These are phyloP conservation scores for Melocanna baccifera DNA, from an alignment of 176 grass and related monocot species.

Conservation along the genomic window DNA sequence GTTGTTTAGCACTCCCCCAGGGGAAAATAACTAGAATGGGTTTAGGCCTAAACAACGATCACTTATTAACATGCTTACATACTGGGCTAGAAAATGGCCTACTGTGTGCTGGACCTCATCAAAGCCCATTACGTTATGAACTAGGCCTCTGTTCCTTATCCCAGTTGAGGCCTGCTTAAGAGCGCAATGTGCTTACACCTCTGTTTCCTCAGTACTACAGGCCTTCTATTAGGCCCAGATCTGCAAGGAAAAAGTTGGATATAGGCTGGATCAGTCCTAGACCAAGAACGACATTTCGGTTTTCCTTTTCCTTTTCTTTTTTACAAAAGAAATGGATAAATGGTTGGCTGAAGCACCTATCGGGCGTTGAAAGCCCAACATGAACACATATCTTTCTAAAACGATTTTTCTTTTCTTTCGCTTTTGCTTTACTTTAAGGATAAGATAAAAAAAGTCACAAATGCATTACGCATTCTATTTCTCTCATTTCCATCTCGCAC, in stretches of 20 bases:
- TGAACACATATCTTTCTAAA: too few relatives aligned
- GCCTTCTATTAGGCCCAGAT: background rate
- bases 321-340: background rate
- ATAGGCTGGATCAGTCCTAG: background rate
- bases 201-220: background rate
- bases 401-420: fast-evolving
- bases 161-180: background rate
- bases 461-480: too few relatives aligned
- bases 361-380: too few relatives aligned
- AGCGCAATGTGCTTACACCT: background rate
- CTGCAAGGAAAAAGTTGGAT: background rate
- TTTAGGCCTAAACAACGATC: background rate
- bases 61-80: background rate
- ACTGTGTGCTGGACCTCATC: background rate
- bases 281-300: background rate
- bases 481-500: fast-evolving
- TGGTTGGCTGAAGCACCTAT: background rate
- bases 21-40: too few relatives aligned
- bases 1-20: too few relatives aligned
- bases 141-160: background rate
- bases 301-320: background rate
- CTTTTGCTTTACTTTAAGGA: too few relatives aligned
- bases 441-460: too few relatives aligned
- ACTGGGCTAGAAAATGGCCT: background rate
- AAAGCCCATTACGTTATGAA: background rate